A percentile compares a stretch with the other conserved stretches of the same genome.
Evolutionary conservation across 495 filamentous ascomycete species (phyloP).

Genomic region (Penicillium pancosmium): DNA sequence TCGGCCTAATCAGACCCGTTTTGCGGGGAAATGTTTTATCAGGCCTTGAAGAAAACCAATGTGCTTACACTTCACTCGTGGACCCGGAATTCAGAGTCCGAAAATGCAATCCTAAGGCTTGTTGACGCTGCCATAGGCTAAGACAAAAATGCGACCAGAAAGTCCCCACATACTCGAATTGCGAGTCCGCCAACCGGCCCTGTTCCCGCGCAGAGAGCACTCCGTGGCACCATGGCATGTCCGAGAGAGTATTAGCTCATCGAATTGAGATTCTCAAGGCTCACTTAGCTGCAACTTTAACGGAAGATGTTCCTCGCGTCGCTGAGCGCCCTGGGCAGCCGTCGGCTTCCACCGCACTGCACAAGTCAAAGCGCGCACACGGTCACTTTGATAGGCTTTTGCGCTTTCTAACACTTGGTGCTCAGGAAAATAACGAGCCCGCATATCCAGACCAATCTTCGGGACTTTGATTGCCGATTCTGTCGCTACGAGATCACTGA

Average conservation of each 20-base stretch:
- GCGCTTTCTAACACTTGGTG: constrained; percentile 36
- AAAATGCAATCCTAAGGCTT: constrained; percentile 31
- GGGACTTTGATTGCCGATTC: constrained; percentile 38
- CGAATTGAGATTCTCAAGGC: constrained; percentile 29
- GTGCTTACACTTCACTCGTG: constrained; percentile 1
- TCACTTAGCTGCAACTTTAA: constrained; percentile 16
- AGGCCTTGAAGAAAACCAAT: not conserved
- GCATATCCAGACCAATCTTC: constrained; percentile 44
- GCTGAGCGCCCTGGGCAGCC: not conserved
- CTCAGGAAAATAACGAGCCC: constrained; percentile 20
- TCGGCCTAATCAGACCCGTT: not conserved
- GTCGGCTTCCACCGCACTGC: not conserved
- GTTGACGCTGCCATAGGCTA: constrained; percentile 29
- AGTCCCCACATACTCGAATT: constrained; percentile 27
- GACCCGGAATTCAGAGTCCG: constrained; percentile 46
- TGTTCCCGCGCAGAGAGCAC: constrained; percentile 22
- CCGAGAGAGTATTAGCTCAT: constrained; percentile 26
- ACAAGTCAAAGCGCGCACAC: not conserved
- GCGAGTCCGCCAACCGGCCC: constrained; percentile 23
- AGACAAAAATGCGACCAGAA: constrained; percentile 31
- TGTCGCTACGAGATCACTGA: constrained; percentile 37
- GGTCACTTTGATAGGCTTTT: constrained; percentile 11
- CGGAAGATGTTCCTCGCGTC: not conserved
- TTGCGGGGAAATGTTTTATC: constrained; percentile 1
- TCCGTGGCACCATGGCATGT: constrained; percentile 36